These are phyloP conservation scores for Dispira parvispora DNA, from an alignment of 192 early-diverging fungal species.

Conservation along the genomic window DNA sequence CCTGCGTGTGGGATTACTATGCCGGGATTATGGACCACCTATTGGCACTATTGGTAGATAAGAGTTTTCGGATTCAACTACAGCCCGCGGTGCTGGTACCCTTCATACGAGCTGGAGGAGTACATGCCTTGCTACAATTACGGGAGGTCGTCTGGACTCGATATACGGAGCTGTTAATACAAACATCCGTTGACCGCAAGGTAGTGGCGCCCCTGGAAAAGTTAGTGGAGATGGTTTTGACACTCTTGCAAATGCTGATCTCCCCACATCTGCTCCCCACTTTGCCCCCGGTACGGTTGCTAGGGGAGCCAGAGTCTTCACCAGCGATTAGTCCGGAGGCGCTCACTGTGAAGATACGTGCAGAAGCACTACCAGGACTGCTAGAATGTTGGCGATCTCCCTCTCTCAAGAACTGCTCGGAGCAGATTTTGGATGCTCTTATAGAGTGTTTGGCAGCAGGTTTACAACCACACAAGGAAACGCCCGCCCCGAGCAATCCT, in stretches of 20 bases:
- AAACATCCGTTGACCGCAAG: slow-evolving; percentile 15
- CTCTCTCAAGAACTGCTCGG: too few relatives aligned
- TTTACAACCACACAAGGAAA: too few relatives aligned
- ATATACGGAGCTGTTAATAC: slow-evolving; percentile 10
- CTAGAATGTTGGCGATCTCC: too few relatives aligned
- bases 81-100: neutral
- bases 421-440: too few relatives aligned
- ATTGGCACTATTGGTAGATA: neutral
- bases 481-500: too few relatives aligned
- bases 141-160: slow-evolving; percentile 5
- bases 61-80: neutral
- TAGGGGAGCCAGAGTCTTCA: too few relatives aligned
- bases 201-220: slow-evolving; percentile 29
- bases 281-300: slow-evolving; percentile 17
- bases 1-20: slow-evolving; percentile 1
- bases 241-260: slow-evolving; percentile 47
- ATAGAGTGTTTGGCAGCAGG: too few relatives aligned
- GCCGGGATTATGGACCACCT: slow-evolving; percentile 1
- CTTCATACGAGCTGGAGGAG: neutral
- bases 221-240: slow-evolving; percentile 41
- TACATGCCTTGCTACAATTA: neutral
- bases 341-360: too few relatives aligned
- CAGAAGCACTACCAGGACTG: too few relatives aligned
- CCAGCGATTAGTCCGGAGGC: too few relatives aligned
- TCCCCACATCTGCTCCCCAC: slow-evolving; percentile 56